These are phyloP conservation scores for Glycine latifolia DNA, from an alignment of 306 rosid genomes.

Conservation along the genomic window DNA sequence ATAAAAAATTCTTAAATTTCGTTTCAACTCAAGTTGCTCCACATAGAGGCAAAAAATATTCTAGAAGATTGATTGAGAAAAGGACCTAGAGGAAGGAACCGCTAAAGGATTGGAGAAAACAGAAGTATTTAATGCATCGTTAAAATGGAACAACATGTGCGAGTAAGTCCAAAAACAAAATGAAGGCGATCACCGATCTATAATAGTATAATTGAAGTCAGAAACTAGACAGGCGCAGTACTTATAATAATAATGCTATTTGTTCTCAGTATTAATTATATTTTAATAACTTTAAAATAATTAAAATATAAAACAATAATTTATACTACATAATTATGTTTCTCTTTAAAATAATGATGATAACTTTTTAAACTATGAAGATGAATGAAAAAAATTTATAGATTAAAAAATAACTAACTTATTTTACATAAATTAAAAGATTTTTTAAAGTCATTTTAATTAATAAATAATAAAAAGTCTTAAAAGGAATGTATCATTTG, in stretches of 20 bases:
- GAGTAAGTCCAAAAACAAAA: conserved; percentile 9
- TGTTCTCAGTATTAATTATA: no score
- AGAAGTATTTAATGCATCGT: conserved; percentile 9
- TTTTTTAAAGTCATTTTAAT: not conserved
- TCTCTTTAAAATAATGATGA: no score
- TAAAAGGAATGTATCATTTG: no score
- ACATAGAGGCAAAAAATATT: not conserved
- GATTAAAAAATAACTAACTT: no score
- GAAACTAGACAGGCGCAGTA: not conserved
- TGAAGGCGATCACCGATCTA: not conserved
- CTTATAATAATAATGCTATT: not conserved
- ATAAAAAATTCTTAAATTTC: not conserved
- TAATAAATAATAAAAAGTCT: no score
- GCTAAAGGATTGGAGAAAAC: not conserved
- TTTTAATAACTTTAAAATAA: no score
- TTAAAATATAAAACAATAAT: no score
- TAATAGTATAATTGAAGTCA: not conserved
- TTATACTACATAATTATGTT: no score
- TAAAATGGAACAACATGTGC: conserved; percentile 30
- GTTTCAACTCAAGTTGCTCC: not conserved
- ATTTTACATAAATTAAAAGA: not conserved
- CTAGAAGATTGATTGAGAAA: not conserved
- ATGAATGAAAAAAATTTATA: no score
- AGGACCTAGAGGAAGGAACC: not conserved
- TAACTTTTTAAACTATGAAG: no score